Conservation (phyloP, 1,284 basidiomycete species). For the Ceratobasidium theobromae region DNA sequence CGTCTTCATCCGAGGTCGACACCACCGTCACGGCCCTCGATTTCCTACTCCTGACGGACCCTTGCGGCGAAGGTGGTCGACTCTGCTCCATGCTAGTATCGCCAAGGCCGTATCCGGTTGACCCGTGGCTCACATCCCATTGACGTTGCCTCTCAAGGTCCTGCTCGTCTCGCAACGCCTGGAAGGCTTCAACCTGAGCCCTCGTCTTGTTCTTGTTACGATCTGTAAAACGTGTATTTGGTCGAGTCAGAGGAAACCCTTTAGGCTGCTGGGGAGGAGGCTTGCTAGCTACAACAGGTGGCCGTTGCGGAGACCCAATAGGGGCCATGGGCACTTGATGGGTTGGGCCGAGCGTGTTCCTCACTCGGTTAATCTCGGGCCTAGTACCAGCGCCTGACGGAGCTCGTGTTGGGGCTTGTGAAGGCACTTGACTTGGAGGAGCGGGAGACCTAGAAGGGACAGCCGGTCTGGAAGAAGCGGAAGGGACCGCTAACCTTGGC, state of each 20-base stretch:
- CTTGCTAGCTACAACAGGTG: constrained; percentile 5
- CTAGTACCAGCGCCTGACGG: not conserved
- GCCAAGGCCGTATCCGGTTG: no score
- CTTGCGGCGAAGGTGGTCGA: constrained; percentile 10
- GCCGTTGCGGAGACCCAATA: constrained; percentile 3
- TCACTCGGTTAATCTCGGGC: not conserved
- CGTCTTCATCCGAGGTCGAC: constrained; percentile 26
- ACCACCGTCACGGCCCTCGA: constrained; percentile 27
- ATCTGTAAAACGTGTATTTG: constrained; percentile 22
- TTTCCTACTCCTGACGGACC: constrained; percentile 22
- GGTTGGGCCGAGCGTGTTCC: constrained; percentile 7
- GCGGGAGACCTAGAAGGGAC: not conserved
- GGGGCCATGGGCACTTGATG: constrained; percentile 21
- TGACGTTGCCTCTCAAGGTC: constrained; percentile 12
- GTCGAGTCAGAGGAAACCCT: constrained; percentile 9
- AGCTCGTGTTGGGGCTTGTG: not conserved
- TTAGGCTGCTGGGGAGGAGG: constrained; percentile 25
- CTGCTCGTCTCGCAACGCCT: constrained; percentile 11
- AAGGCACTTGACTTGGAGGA: not conserved
- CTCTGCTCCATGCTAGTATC: not conserved
- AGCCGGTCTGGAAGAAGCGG: not conserved
- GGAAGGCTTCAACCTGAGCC: constrained; percentile 26
- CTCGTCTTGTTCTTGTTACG: constrained; percentile 23
- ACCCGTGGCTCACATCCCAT: constrained; percentile 5
- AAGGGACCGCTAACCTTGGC: not conserved